phyloP scores from a whole-genome alignment of 2,329 filamentous ascomycete species.

The Pyricularia grisea region DNA sequence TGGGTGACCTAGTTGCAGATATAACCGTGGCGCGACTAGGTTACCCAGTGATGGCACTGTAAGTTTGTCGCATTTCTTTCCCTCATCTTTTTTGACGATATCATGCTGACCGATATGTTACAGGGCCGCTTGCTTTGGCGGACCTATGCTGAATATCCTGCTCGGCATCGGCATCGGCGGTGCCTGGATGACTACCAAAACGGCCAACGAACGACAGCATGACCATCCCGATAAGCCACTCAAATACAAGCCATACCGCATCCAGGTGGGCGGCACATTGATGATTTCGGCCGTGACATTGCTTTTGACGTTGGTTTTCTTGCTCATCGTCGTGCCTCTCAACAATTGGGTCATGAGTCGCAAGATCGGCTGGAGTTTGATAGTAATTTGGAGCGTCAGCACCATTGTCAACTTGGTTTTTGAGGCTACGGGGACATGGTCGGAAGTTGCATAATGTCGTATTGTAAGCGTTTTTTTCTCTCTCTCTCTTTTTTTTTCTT shows the following conservation, averaged over 20 bases:
- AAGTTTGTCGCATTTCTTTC: constrained; percentile 22
- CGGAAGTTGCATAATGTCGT: constrained; percentile 8
- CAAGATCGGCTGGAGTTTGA: constrained; percentile 71
- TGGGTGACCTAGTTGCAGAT: constrained; percentile 89
- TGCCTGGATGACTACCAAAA: constrained; percentile 72
- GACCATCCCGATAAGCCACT: constrained; percentile 58
- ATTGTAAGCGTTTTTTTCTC: not conserved
- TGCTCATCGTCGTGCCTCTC: constrained; percentile 73
- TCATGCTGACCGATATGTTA: not conserved
- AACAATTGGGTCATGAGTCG: constrained; percentile 81
- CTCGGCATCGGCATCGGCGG: constrained; percentile 90
- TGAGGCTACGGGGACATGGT: constrained; percentile 56
- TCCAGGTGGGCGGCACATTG: constrained; percentile 76
- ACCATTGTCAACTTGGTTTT: constrained; percentile 74
- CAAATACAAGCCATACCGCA: constrained; percentile 67
- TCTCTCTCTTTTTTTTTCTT: not conserved
- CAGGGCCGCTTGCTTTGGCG: constrained; percentile 89
- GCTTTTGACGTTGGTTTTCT: constrained; percentile 65
- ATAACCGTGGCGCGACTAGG: constrained; percentile 89
- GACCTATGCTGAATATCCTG: constrained; percentile 94
- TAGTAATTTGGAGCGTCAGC: constrained; percentile 71
- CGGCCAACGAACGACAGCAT: constrained; percentile 53
- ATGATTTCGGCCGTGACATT: constrained; percentile 80
- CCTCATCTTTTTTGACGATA: not conserved
- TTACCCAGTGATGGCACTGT: constrained; percentile 90